Evolutionary conservation across 2,329 filamentous ascomycete species (phyloP).

Genomic region (Aspergillus udagawae): DNA sequence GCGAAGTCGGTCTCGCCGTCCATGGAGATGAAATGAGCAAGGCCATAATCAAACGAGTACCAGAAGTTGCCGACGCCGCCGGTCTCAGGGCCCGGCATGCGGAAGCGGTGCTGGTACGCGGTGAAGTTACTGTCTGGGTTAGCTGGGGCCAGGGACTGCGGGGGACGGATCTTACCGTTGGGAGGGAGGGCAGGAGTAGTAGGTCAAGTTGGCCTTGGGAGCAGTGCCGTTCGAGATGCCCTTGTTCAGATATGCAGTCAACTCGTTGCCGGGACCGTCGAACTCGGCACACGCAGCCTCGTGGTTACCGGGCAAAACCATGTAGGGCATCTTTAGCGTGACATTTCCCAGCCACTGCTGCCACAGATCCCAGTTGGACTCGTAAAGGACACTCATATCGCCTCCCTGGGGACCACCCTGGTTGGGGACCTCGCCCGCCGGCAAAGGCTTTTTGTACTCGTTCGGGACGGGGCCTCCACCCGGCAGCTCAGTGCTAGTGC

Average conservation of each 20-base stretch:
- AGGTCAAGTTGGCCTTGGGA: constrained; percentile 37
- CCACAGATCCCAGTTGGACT: constrained; percentile 52
- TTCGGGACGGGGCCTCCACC: constrained; percentile 31
- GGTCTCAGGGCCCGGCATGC: constrained; percentile 47
- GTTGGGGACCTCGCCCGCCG: constrained; percentile 42
- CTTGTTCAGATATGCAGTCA: constrained; percentile 48
- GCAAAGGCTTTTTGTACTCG: constrained; percentile 44
- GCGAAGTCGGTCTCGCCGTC: constrained; percentile 50
- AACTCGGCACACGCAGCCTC: constrained; percentile 49
- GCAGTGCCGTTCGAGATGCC: constrained; percentile 42
- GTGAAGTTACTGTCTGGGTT: constrained; percentile 44
- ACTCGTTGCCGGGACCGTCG: constrained; percentile 42
- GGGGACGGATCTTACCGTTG: constrained; percentile 34
- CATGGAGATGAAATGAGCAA: constrained; percentile 50
- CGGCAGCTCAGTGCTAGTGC: constrained; percentile 40
- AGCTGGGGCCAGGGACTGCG: background rate
- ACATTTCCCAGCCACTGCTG: constrained; percentile 47
- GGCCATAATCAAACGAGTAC: constrained; percentile 54
- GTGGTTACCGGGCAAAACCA: constrained; percentile 51
- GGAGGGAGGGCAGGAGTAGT: constrained; percentile 51
- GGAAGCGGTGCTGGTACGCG: constrained; percentile 50
- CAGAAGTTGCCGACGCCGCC: constrained; percentile 51
- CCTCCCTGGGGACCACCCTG: constrained; percentile 47
- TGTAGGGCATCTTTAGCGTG: constrained; percentile 46
- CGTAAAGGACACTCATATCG: constrained; percentile 49